Evolutionary conservation across 1,284 basidiomycete species (phyloP).

Genomic region (Grifola frondosa): DNA sequence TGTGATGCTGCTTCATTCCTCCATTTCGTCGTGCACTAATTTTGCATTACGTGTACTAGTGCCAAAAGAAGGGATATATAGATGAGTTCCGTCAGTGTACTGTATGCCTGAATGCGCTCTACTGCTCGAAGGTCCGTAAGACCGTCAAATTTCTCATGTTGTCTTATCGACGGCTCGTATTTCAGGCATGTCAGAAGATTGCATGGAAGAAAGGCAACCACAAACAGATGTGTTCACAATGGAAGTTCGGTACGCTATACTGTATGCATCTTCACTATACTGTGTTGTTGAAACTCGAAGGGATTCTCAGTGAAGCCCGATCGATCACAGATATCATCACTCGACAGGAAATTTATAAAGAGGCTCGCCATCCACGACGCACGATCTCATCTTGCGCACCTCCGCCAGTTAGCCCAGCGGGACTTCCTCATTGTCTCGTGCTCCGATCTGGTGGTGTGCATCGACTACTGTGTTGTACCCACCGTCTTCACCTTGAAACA

Average conservation of each 20-base stretch:
- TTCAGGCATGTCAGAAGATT: constrained; percentile 32
- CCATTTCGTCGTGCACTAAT: not conserved
- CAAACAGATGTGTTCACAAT: constrained; percentile 36
- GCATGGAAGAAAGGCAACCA: constrained; percentile 41
- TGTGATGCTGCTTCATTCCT: constrained; percentile 8
- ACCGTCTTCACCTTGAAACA: constrained; percentile 26
- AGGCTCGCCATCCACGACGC: constrained; percentile 35
- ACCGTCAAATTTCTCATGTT: no score
- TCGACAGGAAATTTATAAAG: constrained; percentile 37
- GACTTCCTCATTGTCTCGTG: constrained; percentile 25
- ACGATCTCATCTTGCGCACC: constrained; percentile 25
- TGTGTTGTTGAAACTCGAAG: not conserved
- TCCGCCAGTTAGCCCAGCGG: constrained; percentile 28
- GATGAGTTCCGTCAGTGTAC: constrained; percentile 36
- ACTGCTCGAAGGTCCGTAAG: constrained; percentile 34
- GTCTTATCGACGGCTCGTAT: no score
- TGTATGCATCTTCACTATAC: not conserved
- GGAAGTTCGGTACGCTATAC: constrained; percentile 31
- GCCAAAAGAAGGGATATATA: constrained; percentile 35
- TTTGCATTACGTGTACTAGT: constrained; percentile 22
- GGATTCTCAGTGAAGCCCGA: constrained; percentile 32
- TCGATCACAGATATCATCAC: constrained; percentile 34
- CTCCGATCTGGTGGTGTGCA: constrained; percentile 30
- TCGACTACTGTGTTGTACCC: constrained; percentile 35
- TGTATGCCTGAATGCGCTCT: constrained; percentile 36